These are phyloP conservation scores for Lodderomyces margitis DNA, from an alignment of 1,139 yeast species.

Conservation along the genomic window DNA sequence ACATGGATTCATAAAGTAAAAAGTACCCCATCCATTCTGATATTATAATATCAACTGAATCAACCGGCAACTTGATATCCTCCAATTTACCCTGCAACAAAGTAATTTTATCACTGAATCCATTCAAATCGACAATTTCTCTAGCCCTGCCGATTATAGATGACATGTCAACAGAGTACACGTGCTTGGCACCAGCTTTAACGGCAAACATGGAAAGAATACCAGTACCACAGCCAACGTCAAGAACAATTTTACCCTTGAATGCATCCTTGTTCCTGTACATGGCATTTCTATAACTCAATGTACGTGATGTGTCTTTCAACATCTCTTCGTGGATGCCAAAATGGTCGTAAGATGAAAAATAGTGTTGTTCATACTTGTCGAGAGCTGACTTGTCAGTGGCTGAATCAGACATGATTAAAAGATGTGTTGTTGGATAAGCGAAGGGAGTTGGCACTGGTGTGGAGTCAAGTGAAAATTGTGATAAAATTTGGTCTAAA, in stretches of 20 bases:
- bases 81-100: slow-evolving; percentile 91
- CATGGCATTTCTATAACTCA: slow-evolving; percentile 90
- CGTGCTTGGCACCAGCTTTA: slow-evolving; percentile 95
- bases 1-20: slow-evolving; percentile 92
- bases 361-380: slow-evolving; percentile 84
- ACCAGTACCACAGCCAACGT: slow-evolving; percentile 99
- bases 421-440: slow-evolving; percentile 1
- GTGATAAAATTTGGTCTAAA: background rate
- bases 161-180: slow-evolving; percentile 96
- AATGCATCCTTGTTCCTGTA: slow-evolving; percentile 85
- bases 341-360: slow-evolving; percentile 92
- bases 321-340: slow-evolving; percentile 99
- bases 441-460: background rate
- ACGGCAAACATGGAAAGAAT: slow-evolving; percentile 98
- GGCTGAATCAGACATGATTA: slow-evolving; percentile 30
- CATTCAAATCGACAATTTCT: slow-evolving; percentile 80
- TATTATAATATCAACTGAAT: slow-evolving; percentile 87
- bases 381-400: slow-evolving; percentile 56
- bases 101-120: slow-evolving; percentile 84
- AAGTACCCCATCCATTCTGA: slow-evolving; percentile 99
- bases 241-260: slow-evolving; percentile 92
- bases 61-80: slow-evolving; percentile 79
- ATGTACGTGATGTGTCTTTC: slow-evolving; percentile 90
- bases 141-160: slow-evolving; percentile 93
- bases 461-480: too few relatives aligned